Evolutionary conservation across 352 stramenopile species (phyloP), one percentile per base, ranked within the genome.

Genomic region (Globisporangium spiculum): DNA sequence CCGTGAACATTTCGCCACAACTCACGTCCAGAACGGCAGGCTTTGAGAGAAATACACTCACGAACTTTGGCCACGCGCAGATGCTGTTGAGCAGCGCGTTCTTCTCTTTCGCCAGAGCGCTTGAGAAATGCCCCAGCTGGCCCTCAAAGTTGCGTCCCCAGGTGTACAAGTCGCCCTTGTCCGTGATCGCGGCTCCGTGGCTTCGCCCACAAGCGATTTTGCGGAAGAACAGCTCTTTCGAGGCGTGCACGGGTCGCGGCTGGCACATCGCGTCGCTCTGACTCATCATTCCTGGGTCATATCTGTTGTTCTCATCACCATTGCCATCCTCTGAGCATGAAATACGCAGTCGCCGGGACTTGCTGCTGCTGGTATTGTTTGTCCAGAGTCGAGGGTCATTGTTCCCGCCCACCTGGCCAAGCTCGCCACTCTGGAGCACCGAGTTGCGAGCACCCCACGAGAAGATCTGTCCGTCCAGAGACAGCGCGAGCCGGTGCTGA

Each of bases 111-210:
- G 74, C 57, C 3, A 88, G 67, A 0, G 74, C 77, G 10, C 34
- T 66, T 7, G 78, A 73, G 9, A 74, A 69, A 20, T 91, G 84
- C 1, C 92, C 92, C 7, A 97, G 80, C 57, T 98, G 91, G 0
- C 90, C 92, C 68, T 97, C 88, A 18, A 84, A 88, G 66, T 95
- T 96, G 18, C 89, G 72, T 2, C 92, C 92, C 91, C 91, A 98
- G 4, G 91, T 92, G 73, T 97, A 97, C 26, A 97, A 38, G 55
- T 96, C 91, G 20, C 91, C 90, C 27, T 72, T 79, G n/a, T 87
- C 67, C 0, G 88, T 96, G 59, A 97, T 34, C 1, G 89, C 89
- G 56, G 80, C 83, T 4, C 79, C 86, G 63, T 98, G 92, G 30
- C 77, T 64, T 30, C 71, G 67, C 20, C 90, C 92, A 52, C 90